Evolutionary conservation across 495 filamentous ascomycete species (phyloP), one percentile per base, ranked within the genome.

Genomic region (Halenospora varia): DNA sequence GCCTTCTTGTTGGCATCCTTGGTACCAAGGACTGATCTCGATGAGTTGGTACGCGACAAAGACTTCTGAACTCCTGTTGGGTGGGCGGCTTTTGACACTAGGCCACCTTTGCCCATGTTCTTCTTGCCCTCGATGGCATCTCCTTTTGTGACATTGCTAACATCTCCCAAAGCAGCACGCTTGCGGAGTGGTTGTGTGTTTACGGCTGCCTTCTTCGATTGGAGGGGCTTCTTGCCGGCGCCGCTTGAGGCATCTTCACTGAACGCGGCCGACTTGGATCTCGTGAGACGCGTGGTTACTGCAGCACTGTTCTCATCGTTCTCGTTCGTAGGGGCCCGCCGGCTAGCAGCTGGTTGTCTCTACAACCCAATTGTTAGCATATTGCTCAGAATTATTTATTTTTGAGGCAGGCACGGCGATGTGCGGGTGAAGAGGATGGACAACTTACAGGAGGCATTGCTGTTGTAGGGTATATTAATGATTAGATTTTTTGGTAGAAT

Each of bases 141-240:
- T 20, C 71, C 76, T 73, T 96, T 96, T 55, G 82, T 82, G 51
- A 96, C 88, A 76, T 98, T 98, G 81, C 92, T 97, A 58, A 96
- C 86, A 78, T 98, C 93, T 23, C 90, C 91, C 18, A 98, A 81
- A 25, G 88, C 90, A 64, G 86, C 77, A 64, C 90, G 88, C 69
- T 84, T 86, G 66, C 86, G 79, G 11, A 67, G 67, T 24, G 73
- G 72, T 44, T 75, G 66, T 63, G 79, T 75, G 45, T 84, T 82
- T 54, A 81, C 69, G 11, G 76, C 69, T 2, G 84, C 75, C 70
- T 88, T 91, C 77, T 96, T 96, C 22, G 85, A 80, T 67, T 85
- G 82, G 45, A 93, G 71, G 2, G 84, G 75, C 68, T 89, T 89
- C 78, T 96, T 95, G 17, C 80, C 70, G 39, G 77, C 75, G 61